Base-by-base conservation (phyloP, 139 green algal genomes). In the Chlorella sp. region DNA sequence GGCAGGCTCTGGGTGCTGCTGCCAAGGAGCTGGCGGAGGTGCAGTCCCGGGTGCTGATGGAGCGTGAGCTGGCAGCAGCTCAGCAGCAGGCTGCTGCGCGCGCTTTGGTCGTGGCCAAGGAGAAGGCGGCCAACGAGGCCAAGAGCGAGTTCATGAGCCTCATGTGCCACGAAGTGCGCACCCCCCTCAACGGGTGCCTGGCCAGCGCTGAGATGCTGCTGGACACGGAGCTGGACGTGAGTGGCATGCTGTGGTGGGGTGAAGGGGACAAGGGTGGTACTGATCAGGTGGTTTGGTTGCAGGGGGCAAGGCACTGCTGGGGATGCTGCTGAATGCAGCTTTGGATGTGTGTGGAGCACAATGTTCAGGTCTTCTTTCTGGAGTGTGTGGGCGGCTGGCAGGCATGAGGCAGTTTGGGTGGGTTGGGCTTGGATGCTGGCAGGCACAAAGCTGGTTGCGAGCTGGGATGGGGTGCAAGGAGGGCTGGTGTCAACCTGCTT, bases 141-240 rank as follows among this genome's bases (percentile, higher is more conserved):
- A 96, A 97, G 93, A 92, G 66, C 37, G 94, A 96, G 89, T 95
- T 95, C 88, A 96, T 96, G 92, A 91, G 88, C 86, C 89, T 96
- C 14, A 95, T 96, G 92, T 95, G 92, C 81, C 94, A 96, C 80
- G 93, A 97, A 86, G 87, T 96, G 12, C 93, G 96, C 76, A 98
- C 96, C 5, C 96, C 96, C 2, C 94, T 98, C 66, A 98, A 98
- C 85, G 95, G 96, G 68, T 98, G 96, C 93, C 93, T 98, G 40
- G 96, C 96, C 22, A 95, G 89, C 18, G 96, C 96, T 2, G 96
- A 98, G 92, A 98, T 98, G 96, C 92, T 98, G 92, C 93, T 98
- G 83, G 94, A 98, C 87, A 97, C 95, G 34, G 64, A 92, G 14
- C 91, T 97, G 69, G 79, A 91, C 84, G 91, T 94, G 73, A 73